phyloP scores from a whole-genome alignment of 192 early-diverging fungal genomes.

The Coemansia sp. region DNA sequence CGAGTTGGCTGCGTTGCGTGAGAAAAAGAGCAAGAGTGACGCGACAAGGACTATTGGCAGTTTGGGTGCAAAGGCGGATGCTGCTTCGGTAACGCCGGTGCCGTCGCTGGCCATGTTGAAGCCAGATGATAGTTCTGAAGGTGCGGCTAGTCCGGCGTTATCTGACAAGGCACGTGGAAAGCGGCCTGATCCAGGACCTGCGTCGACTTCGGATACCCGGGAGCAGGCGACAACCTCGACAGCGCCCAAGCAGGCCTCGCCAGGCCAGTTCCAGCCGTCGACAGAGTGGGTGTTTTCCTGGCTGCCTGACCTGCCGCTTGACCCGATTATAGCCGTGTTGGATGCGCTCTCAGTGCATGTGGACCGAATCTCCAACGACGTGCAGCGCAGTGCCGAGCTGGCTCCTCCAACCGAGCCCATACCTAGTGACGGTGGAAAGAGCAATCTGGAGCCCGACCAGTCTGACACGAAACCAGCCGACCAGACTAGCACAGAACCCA shows the following conservation, averaged over 20 bases:
- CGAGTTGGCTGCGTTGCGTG: constrained; percentile 57
- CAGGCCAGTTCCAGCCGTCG: constrained; percentile 40
- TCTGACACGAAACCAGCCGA: background rate
- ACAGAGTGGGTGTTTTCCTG: constrained; percentile 59
- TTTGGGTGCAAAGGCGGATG: constrained; percentile 4
- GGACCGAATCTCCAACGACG: constrained; percentile 59
- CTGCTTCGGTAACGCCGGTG: background rate
- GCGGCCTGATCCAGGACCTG: constrained; percentile 48
- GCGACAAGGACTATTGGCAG: constrained; percentile 36
- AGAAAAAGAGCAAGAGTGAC: constrained; percentile 50
- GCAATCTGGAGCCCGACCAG: background rate
- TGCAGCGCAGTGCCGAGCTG: constrained; percentile 59
- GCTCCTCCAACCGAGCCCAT: constrained; percentile 3
- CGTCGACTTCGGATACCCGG: constrained; percentile 4
- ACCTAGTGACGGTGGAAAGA: background rate
- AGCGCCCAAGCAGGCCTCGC: background rate
- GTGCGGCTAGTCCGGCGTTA: constrained; percentile 41
- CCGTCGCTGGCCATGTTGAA: constrained; percentile 3
- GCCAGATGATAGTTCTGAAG: constrained; percentile 9
- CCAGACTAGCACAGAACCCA: constrained; percentile 13
- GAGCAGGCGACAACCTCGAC: background rate
- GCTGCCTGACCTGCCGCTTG: constrained; percentile 69
- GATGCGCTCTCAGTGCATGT: constrained; percentile 68
- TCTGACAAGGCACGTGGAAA: constrained; percentile 81
- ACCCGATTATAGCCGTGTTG: constrained; percentile 64